Evolutionary conservation across 805 yeast species (phyloP).

Genomic region (Pichia cabralensis): DNA sequence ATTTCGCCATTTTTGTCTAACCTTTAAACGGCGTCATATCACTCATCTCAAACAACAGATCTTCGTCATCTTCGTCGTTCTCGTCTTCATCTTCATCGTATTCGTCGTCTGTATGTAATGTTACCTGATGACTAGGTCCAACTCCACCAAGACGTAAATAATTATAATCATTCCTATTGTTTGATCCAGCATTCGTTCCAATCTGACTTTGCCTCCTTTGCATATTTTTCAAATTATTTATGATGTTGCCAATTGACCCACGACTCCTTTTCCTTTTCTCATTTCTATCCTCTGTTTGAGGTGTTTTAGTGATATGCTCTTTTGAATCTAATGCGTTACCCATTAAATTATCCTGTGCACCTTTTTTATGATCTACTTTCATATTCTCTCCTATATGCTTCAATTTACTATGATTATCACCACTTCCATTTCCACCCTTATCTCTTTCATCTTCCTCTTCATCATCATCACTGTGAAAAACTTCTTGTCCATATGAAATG

Average conservation of each 20-base stretch:
- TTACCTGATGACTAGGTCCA: slow-evolving; percentile 2
- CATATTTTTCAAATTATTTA: slow-evolving; percentile 2
- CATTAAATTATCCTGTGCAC: background rate
- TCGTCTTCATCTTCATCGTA: slow-evolving; percentile 33
- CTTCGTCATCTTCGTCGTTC: slow-evolving; percentile 28
- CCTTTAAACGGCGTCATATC: slow-evolving; percentile 44
- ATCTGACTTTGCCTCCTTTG: slow-evolving; percentile 5
- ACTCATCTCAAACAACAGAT: slow-evolving; percentile 63
- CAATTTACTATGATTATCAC: background rate
- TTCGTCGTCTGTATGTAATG: background rate
- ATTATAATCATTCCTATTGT: background rate
- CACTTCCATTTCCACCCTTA: background rate
- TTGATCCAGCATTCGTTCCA: background rate
- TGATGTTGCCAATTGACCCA: slow-evolving; percentile 1
- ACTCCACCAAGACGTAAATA: background rate
- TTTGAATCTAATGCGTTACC: too few relatives aligned
- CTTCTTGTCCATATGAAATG: slow-evolving; percentile 24
- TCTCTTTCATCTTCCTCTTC: slow-evolving; percentile 1
- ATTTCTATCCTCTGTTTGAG: too few relatives aligned
- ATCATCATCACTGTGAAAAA: slow-evolving; percentile 21
- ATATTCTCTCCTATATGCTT: too few relatives aligned
- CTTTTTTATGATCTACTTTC: background rate
- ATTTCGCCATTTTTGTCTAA: slow-evolving; percentile 17
- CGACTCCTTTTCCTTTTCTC: background rate
- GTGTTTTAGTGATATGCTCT: too few relatives aligned